Evolutionary conservation across 768 basidiomycete genomes (phyloP).

Genomic region (Amanita inopinata): DNA sequence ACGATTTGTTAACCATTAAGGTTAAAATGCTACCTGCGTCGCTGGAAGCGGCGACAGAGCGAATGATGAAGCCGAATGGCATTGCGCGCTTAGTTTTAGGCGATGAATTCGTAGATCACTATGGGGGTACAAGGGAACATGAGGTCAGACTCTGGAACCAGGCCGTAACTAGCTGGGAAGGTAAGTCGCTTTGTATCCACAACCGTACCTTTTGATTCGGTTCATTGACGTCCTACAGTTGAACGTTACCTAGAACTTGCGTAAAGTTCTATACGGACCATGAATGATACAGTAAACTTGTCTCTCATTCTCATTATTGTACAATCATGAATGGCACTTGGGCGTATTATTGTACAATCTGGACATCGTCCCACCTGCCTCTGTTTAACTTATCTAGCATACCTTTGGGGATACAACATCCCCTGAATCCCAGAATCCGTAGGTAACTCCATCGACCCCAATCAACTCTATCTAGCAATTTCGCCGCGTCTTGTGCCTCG

Average conservation of each 20-base stretch:
- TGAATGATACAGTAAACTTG: too few species aligned
- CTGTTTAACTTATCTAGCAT: constrained; percentile 40
- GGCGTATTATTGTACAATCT: constrained; percentile 28
- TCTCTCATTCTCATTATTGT: background rate
- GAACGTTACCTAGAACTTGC: constrained; percentile 83
- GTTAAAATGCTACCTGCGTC: constrained; percentile 71
- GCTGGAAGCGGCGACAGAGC: constrained; percentile 67
- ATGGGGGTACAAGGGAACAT: constrained; percentile 88
- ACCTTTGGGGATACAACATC: constrained; percentile 35
- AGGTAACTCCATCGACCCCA: constrained; percentile 52
- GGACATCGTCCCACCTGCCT: constrained; percentile 59
- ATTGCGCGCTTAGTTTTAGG: constrained; percentile 86
- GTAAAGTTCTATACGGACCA: constrained; percentile 26
- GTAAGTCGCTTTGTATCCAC: constrained; percentile 41
- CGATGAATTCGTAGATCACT: constrained; percentile 88
- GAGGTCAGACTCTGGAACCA: constrained; percentile 81
- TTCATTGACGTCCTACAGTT: constrained; percentile 31
- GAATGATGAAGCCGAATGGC: constrained; percentile 72
- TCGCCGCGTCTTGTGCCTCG: constrained; percentile 19
- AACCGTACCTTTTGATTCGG: background rate
- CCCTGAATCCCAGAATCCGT: constrained; percentile 45
- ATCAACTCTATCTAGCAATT: constrained; percentile 38
- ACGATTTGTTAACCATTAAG: constrained; percentile 25
- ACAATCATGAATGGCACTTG: background rate
- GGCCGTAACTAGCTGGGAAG: constrained; percentile 92